Base-by-base conservation (phyloP, 176 grass and related monocot genomes). In the Echinochloa phyllopogon region DNA sequence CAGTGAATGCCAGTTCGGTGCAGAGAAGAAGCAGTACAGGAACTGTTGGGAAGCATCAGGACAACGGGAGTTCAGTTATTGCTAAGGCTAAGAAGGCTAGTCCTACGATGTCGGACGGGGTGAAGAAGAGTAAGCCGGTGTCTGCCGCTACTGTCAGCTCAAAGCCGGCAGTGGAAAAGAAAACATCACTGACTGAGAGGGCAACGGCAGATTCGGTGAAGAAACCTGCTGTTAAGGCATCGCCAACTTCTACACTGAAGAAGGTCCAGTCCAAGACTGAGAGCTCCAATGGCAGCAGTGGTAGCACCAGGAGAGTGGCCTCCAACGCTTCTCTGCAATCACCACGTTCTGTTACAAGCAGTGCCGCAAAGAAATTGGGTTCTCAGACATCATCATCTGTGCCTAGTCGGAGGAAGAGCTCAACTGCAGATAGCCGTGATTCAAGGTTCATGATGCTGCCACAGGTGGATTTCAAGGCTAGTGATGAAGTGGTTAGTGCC, bases 381-480 rank as follows among this genome's bases (percentile, higher is more conserved):
- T 86, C 83, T 69, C 80, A 66, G 29, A 58, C 76, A 65, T 91
- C 92, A 68, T 89, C 82, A 21, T 74, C 77, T 37, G 77, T 90
- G 85, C 74, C 87, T 47, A 83, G 68, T 61, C 83, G 88, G 83
- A 94, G 83, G 76, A 98, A 90, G 72, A 90, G 82, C 82, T 87
- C 87, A 23, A 77, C 87, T 84, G 77, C 85, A 57, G 84, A 91
- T 16, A 86, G 77, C 29, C 87, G 87, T 64, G 95, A 97, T 89
- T 89, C 92, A 61, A 86, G 88, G 42, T 90, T 91, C 79, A 92
- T 95, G 85, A 94, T 98, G 93, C 84, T 98, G 47, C 96, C 96
- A 50, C 93, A 95, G 81, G 93, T 98, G 85, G 96, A 98, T 86
- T 78, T 96, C 51, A 98, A 90, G 76, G 85, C 91, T 81, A 94